Base-by-base conservation (phyloP, 495 filamentous ascomycete genomes). In the Bacidia gigantensis region DNA sequence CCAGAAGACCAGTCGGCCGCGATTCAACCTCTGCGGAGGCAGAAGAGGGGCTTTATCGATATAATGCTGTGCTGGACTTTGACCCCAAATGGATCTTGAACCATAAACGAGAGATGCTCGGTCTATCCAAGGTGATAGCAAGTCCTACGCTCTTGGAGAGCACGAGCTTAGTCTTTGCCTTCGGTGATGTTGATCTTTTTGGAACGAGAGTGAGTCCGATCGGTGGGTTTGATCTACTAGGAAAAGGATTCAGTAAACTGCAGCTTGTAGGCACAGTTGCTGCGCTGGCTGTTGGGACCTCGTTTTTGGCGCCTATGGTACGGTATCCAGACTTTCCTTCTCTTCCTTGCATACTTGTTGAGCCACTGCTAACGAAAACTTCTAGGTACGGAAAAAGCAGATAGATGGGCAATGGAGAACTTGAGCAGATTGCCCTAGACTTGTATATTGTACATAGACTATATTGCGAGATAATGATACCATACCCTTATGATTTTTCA, bases 171-270 rank as follows among this genome's bases (percentile, higher is more conserved):
- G 77, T 99, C 24, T 80, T 97, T 59, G 90, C 88, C 2, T 96
- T 84, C 63, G 93, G 93, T 2, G 63, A 67, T 1, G 59, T 83
- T 0, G 92, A 99, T 62, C 66, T 97, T 26, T 99, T 87, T 58
- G 89, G 86, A 3, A 89, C 89, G 2, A 71, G 88, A 12, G 80
- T 92, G 26, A 78, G 81, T 25, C 92, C 92, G 0, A 93, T 86
- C 61, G 77, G 83, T 51, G 75, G 83, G 2, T 99, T 97, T 65
- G 92, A 99, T 68, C 75, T 95, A 17, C 71, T 99, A 1, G 90
- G 87, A 29, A 93, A 89, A 68, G 85, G 83, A 3, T 99, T 99
- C 64, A 87, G 84, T 52, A 95, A 93, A 71, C 55, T 89, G 51
- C 82, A 89, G 58, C 75, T 99, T 58, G 65, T 95, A 0, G 69